phyloP scores from a whole-genome alignment of 1,284 basidiomycete genomes.

The Ganoderma lucidum region DNA sequence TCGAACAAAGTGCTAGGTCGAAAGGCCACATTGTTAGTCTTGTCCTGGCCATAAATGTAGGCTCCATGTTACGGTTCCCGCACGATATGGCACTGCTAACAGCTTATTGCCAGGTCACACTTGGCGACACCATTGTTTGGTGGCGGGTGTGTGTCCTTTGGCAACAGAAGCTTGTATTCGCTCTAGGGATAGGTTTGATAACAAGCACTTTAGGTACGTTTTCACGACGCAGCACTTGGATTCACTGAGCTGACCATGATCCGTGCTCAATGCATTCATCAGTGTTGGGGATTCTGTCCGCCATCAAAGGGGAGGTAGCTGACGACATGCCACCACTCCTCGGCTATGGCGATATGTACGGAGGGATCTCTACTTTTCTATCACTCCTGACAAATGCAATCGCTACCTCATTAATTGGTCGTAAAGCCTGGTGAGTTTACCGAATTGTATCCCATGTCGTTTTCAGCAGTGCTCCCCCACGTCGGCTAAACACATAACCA shows the following conservation, averaged over 20 bases:
- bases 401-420: neutral
- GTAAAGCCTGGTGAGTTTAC: neutral
- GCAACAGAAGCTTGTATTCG: neutral
- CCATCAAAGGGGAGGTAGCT: neutral
- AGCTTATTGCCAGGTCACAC: neutral
- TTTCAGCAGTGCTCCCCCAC: neutral
- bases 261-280: neutral
- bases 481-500: neutral
- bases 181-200: neutral
- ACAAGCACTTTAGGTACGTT: neutral
- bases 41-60: neutral
- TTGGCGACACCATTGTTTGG: neutral
- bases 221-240: neutral
- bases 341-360: neutral
- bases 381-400: neutral
- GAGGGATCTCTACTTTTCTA: neutral
- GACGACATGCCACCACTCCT: neutral
- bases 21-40: neutral
- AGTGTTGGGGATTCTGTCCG: neutral
- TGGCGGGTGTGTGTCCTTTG: neutral
- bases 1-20: neutral
- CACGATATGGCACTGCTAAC: neutral
- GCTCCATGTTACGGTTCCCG: neutral
- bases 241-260: neutral
- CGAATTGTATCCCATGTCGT: neutral